Evolutionary conservation across 2,329 filamentous ascomycete genomes (phyloP).

Genomic region (Anthostomella pinea): DNA sequence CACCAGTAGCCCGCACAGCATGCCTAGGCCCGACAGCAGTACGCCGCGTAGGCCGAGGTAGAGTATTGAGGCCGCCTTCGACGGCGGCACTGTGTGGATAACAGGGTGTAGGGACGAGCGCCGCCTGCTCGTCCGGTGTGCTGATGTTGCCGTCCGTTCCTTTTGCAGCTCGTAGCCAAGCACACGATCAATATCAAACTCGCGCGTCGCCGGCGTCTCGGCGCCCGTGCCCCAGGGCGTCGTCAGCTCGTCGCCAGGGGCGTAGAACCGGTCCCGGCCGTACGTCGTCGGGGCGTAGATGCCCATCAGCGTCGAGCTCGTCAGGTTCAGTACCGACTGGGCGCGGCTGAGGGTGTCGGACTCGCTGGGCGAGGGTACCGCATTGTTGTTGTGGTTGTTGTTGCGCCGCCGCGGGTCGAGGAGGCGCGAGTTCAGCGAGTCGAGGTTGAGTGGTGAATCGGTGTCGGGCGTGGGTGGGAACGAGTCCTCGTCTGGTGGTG

Average conservation of each 20-base stretch:
- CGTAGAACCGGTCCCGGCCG: constrained; percentile 42
- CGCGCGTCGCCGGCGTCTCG: constrained; percentile 63
- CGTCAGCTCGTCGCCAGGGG: constrained; percentile 43
- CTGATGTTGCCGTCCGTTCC: no score
- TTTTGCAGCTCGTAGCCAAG: constrained; percentile 24
- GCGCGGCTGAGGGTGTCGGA: constrained; percentile 59
- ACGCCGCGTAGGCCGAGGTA: constrained; percentile 56
- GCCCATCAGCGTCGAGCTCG: constrained; percentile 82
- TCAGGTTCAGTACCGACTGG: constrained; percentile 80
- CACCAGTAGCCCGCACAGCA: constrained; percentile 79
- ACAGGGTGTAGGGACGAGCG: constrained; percentile 34
- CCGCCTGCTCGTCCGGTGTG: constrained; percentile 34
- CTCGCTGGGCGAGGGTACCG: constrained; percentile 15
- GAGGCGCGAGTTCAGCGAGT: constrained; percentile 34
- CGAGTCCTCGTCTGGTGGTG: constrained; percentile 40
- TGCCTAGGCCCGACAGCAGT: constrained; percentile 74
- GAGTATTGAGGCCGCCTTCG: constrained; percentile 35
- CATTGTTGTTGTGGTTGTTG: constrained; percentile 19
- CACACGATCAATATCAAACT: constrained; percentile 36
- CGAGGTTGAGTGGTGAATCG: constrained; percentile 42
- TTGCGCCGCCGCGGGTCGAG: constrained; percentile 25
- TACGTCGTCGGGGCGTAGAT: constrained; percentile 76
- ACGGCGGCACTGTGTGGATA: constrained; percentile 26
- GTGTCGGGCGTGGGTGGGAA: constrained; percentile 40
- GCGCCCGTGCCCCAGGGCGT: constrained; percentile 80